phyloP scores from a whole-genome alignment of 805 yeast species.

The Cyberlindnera euphorbiiphila region DNA sequence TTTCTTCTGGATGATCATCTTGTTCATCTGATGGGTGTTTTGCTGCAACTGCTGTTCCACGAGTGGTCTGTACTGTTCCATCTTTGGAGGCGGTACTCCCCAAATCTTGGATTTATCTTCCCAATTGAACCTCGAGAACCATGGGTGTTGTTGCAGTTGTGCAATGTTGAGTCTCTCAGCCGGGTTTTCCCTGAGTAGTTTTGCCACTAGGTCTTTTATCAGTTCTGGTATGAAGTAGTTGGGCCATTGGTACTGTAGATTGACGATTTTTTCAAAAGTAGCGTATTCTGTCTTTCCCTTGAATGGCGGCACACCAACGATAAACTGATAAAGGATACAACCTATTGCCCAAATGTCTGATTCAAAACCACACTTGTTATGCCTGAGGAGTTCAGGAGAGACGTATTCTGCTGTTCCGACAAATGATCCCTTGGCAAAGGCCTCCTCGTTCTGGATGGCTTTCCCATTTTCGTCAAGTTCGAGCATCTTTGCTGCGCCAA shows the following conservation, averaged over 20 bases:
- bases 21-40: constrained; percentile 15
- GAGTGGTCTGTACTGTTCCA: constrained; percentile 58
- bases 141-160: constrained; percentile 61
- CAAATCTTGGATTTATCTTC: constrained; percentile 60
- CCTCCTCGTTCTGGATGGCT: constrained; percentile 30
- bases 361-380: constrained; percentile 77
- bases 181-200: constrained; percentile 70
- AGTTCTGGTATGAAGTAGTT: constrained; percentile 56
- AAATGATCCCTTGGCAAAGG: constrained; percentile 52
- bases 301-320: constrained; percentile 87
- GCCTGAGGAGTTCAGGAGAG: constrained; percentile 86
- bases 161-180: constrained; percentile 54
- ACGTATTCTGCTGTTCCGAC: constrained; percentile 98
- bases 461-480: constrained; percentile 26
- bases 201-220: constrained; percentile 63
- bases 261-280: constrained; percentile 81
- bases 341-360: constrained; percentile 99
- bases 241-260: constrained; percentile 69
- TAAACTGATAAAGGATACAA: constrained; percentile 90
- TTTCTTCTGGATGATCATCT: constrained; percentile 18
- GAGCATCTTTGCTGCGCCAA: constrained; percentile 92
- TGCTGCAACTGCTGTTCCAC: constrained; percentile 27
- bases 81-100: constrained; percentile 62
- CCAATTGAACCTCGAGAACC: constrained; percentile 72
- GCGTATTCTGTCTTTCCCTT: constrained; percentile 78